Percentiles rank a stretch among this genome's conserved stretches.
Conservation (phyloP, 108 stramenopile genomes). For the Cyclotella choctawhatcheeana region DNA sequence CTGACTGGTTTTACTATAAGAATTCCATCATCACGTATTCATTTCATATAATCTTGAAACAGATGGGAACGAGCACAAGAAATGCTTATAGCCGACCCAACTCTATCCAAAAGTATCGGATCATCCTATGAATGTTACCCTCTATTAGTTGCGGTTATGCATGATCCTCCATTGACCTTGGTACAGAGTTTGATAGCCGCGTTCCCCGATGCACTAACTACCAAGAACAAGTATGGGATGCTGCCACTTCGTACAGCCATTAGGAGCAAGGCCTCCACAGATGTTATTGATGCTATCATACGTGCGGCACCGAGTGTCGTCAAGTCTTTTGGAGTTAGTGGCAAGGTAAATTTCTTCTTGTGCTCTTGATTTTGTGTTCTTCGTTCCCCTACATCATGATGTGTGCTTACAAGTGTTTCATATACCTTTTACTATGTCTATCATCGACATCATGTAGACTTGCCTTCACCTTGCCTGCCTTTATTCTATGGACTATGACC, state of each 20-base stretch:
- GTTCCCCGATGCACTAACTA: slow-evolving; percentile 45
- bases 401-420: too few relatives aligned
- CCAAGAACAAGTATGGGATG: slow-evolving; percentile 54
- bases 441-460: slow-evolving; percentile 12
- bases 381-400: too few relatives aligned
- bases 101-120: slow-evolving; percentile 31
- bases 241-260: slow-evolving; percentile 57
- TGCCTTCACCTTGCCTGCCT: slow-evolving; percentile 49
- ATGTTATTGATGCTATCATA: slow-evolving; percentile 55
- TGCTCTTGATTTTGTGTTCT: too few relatives aligned
- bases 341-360: slow-evolving; percentile 23
- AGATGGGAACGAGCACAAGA: slow-evolving; percentile 50
- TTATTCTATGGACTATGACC: slow-evolving; percentile 41
- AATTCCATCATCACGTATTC: not conserved
- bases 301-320: slow-evolving; percentile 36
- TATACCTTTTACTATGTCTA: not conserved
- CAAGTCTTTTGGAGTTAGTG: slow-evolving; percentile 54
- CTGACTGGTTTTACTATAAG: not conserved
- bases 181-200: slow-evolving; percentile 55
- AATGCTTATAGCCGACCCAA: slow-evolving; percentile 44
- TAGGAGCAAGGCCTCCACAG: slow-evolving; percentile 45
- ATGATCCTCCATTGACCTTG: slow-evolving; percentile 46
- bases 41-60: not conserved
- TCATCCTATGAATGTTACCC: slow-evolving; percentile 44
- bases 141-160: slow-evolving; percentile 49